phyloP scores from a whole-genome alignment of 345 rosid genomes.

The Eucalyptus microcorys region DNA sequence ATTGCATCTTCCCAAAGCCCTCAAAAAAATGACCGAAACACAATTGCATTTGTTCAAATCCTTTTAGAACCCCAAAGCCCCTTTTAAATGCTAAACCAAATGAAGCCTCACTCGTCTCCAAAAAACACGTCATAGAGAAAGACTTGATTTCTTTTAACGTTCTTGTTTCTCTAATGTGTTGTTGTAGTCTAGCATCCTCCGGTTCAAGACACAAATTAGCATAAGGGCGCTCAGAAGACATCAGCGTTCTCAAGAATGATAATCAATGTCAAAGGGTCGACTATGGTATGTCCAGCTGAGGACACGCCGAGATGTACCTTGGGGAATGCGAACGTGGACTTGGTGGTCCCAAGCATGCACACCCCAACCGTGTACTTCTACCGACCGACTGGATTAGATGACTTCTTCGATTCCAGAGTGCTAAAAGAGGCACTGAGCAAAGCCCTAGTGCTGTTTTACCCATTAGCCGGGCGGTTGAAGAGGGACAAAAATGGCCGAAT shows the following conservation, averaged over 20 bases:
- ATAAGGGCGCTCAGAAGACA: background rate
- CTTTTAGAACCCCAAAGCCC: too few species aligned
- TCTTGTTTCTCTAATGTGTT: background rate
- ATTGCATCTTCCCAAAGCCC: too few species aligned
- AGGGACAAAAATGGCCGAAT: conserved; percentile 32
- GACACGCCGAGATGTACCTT: conserved; percentile 43
- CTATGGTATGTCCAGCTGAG: conserved; percentile 59
- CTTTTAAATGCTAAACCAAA: too few species aligned
- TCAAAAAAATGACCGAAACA: too few species aligned
- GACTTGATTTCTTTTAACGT: background rate
- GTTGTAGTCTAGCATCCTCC: background rate
- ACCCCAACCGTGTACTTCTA: conserved; percentile 93
- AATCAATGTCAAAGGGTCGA: conserved; percentile 53
- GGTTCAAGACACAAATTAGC: background rate
- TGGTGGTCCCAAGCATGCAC: conserved; percentile 81
- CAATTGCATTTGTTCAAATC: too few species aligned
- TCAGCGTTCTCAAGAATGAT: conserved; percentile 17
- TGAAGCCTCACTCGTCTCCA: background rate
- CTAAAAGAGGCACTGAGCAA: conserved; percentile 60
- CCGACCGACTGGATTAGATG: conserved; percentile 40
- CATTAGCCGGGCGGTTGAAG: conserved; percentile 38
- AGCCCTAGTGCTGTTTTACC: conserved; percentile 78
- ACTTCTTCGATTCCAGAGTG: conserved; percentile 54
- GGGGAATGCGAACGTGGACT: conserved; percentile 86
- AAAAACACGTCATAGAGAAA: background rate